Evolutionary conservation across 257 asterid species (phyloP).

Genomic region (Verbascum thapsus): DNA sequence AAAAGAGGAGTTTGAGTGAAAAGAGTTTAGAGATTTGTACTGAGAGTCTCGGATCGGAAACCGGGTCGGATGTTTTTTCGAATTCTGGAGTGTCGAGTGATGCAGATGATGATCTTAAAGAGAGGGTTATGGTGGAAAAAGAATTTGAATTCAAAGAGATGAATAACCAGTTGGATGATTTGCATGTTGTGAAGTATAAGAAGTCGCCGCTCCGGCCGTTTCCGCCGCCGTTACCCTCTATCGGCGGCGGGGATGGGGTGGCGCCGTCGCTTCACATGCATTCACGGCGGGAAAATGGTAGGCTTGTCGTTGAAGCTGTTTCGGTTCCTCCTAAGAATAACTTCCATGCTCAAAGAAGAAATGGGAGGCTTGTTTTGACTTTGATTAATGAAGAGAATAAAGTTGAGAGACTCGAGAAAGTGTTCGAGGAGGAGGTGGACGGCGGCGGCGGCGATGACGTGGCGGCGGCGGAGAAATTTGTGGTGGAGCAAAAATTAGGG

Average conservation of each 20-base stretch:
- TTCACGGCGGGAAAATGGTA: slow-evolving; percentile 57
- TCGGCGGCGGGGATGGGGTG: slow-evolving; percentile 48
- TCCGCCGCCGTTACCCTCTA: slow-evolving; percentile 79
- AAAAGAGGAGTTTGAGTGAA: slow-evolving; percentile 49
- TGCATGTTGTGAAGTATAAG: slow-evolving; percentile 47
- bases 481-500: slow-evolving; percentile 33
- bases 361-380: slow-evolving; percentile 73
- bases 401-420: slow-evolving; percentile 29
- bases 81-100: slow-evolving; percentile 36
- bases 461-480: slow-evolving; percentile 22
- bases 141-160: slow-evolving; percentile 10
- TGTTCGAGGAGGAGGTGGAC: slow-evolving; percentile 19
- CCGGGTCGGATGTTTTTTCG: slow-evolving; percentile 66
- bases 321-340: slow-evolving; percentile 47
- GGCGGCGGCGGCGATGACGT: slow-evolving; percentile 24
- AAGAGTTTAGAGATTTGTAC: slow-evolving; percentile 84
- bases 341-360: slow-evolving; percentile 57
- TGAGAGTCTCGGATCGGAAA: slow-evolving; percentile 87
- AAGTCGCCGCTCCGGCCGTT: slow-evolving; percentile 47
- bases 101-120: slow-evolving; percentile 28
- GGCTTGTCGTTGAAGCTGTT: slow-evolving; percentile 74
- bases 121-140: background rate
- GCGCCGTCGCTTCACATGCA: slow-evolving; percentile 57
- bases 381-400: slow-evolving; percentile 30
- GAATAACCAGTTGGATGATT: slow-evolving; percentile 29